Base-by-base conservation (phyloP, 2,329 filamentous ascomycete species). In the Dryadomyces quercivorus region DNA sequence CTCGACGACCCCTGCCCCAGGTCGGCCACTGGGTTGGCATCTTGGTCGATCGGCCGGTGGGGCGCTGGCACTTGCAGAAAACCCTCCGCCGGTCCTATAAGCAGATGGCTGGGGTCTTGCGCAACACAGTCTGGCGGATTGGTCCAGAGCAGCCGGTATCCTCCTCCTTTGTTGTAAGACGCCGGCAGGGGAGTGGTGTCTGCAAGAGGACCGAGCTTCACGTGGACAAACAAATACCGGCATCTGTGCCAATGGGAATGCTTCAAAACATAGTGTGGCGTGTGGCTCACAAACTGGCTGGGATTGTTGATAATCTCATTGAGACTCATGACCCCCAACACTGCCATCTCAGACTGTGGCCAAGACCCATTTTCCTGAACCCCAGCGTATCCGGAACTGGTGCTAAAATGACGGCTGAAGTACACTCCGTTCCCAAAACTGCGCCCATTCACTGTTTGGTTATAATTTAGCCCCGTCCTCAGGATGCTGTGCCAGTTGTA, bases 401-500 rank as follows among this genome's bases (percentile, higher is more conserved):
- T 78, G 0, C 47, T n/a, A 50, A 81, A 80, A 1, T 81, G 59
- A 12, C 70, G 70, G 44, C 86, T 84, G 65, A 94, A 84, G 63
- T 96, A 96, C 2, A 94, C 85, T 0, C 91, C 91, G 63, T 95
- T 56, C 0, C 91, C 91, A 62, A 60, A 88, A 1, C 84, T 72
- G 57, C 91, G 80, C 1, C 90, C 91, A 64, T 92, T 70, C 0
- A 65, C 45, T 0, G 71, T 68, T 1, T 77, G 67, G 5, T 80
- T 77, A 68, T 83, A 95, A 64, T 95, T 80, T 6, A 96, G 72
- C 0, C 91, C 90, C 57, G 85, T 81, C 36, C 90, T 81, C 58
- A 95, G 81, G 61, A 96, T 95, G 61, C 84, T 86, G 67, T 96
- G 91, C 91, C 91, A 95, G 62, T 95, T 95, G 3, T 67, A 60